These are phyloP conservation scores for Thraustochytrium striatum DNA, from an alignment of 352 stramenopile genomes.

Conservation along the genomic window DNA sequence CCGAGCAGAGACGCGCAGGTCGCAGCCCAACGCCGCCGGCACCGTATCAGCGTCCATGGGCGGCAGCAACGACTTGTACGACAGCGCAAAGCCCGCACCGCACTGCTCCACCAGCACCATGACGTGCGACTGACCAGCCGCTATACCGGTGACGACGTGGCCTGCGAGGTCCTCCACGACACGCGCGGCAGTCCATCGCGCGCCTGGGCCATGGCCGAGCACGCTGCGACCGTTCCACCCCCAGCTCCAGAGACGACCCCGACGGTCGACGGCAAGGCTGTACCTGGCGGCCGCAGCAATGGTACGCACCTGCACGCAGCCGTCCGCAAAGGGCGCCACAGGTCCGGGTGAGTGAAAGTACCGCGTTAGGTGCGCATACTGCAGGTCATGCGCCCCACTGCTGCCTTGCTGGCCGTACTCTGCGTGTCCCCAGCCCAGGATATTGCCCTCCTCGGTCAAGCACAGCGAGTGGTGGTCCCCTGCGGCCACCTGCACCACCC, in stretches of 20 bases:
- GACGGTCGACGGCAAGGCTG: constrained; percentile 10
- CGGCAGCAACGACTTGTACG: constrained; percentile 6
- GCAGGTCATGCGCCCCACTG: neutral
- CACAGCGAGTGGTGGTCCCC: constrained; percentile 43
- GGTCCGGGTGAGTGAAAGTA: constrained; percentile 29
- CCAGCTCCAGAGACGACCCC: constrained; percentile 8
- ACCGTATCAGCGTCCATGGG: neutral
- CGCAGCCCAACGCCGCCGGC: neutral
- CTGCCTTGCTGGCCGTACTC: constrained; percentile 48
- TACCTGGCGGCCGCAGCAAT: constrained; percentile 18
- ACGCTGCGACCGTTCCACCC: constrained; percentile 36
- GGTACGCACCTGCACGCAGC: neutral
- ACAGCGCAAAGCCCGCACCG: constrained; percentile 18
- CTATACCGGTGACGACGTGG: neutral
- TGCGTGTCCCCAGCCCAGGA: constrained; percentile 52
- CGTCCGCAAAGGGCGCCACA: constrained; percentile 17
- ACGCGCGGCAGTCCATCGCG: constrained; percentile 9
- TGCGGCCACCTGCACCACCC: constrained; percentile 23
- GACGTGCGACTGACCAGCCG: constrained; percentile 17
- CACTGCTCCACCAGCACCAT: constrained; percentile 12
- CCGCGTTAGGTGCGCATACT: constrained; percentile 35
- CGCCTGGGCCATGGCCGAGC: constrained; percentile 33
- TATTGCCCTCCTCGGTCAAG: constrained; percentile 10
- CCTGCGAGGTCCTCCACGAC: constrained; percentile 28
- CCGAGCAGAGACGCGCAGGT: neutral